Evolutionary conservation across 495 filamentous ascomycete species (phyloP).

Genomic region (Neurospora pannonica): DNA sequence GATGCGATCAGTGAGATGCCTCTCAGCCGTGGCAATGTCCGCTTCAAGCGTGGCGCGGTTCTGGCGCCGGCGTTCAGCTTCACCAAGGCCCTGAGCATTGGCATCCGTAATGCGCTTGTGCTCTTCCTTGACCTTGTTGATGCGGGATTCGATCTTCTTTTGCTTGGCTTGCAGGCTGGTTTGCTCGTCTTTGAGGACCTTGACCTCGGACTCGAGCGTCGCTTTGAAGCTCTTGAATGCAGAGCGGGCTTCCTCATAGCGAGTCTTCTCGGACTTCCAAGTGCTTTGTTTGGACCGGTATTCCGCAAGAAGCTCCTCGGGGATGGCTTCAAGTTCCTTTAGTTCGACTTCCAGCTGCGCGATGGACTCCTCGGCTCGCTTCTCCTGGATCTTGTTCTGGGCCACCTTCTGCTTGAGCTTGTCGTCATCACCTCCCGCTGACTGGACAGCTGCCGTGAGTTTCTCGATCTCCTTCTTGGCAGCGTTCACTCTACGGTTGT

Average conservation of each 20-base stretch:
- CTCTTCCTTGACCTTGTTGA: constrained; percentile 67
- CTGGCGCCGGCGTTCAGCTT: constrained; percentile 60
- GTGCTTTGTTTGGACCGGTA: constrained; percentile 50
- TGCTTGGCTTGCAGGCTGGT: constrained; percentile 58
- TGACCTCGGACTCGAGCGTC: constrained; percentile 53
- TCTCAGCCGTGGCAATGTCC: constrained; percentile 52
- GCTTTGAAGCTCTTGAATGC: constrained; percentile 53
- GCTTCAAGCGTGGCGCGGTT: constrained; percentile 57
- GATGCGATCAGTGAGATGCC: constrained; percentile 28
- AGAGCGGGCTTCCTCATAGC: constrained; percentile 49
- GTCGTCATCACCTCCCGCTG: constrained; percentile 73
- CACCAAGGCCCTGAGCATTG: constrained; percentile 64
- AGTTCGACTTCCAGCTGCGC: constrained; percentile 52
- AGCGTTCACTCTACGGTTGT: constrained; percentile 58
- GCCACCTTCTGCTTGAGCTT: constrained; percentile 68
- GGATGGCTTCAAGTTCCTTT: constrained; percentile 56
- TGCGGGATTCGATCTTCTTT: constrained; percentile 67
- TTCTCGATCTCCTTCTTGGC: constrained; percentile 75
- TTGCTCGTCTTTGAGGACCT: constrained; percentile 57
- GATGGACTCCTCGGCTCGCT: constrained; percentile 68
- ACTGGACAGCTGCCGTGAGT: constrained; percentile 53
- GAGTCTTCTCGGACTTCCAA: constrained; percentile 55
- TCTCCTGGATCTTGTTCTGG: constrained; percentile 67
- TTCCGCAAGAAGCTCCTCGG: constrained; percentile 53
- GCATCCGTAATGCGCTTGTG: constrained; percentile 68